Conservation (phyloP, 1,284 basidiomycete species). For the Puccinia novopanici region DNA sequence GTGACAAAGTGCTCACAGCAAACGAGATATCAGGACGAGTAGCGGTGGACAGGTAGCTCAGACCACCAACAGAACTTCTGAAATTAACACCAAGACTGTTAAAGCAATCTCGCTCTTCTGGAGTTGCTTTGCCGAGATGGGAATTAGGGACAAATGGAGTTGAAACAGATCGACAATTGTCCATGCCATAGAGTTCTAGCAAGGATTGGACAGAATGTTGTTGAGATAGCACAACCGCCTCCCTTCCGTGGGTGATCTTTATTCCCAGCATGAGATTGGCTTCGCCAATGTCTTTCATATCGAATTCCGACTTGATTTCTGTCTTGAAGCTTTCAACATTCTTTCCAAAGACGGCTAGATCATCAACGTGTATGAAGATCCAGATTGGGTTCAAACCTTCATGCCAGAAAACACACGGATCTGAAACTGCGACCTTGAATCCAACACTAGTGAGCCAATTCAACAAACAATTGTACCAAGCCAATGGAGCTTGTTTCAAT, state of each 20-base stretch:
- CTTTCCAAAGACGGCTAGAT: slow-evolving; percentile 5
- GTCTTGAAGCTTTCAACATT: not conserved
- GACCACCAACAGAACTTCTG: not conserved
- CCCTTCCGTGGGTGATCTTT: not conserved
- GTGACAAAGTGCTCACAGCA: slow-evolving; percentile 4
- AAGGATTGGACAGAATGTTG: not conserved
- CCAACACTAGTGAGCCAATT: not conserved
- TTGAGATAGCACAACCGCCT: not conserved
- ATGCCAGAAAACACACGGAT: not conserved
- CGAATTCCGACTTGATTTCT: not conserved
- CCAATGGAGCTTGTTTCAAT: not conserved
- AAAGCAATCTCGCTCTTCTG: not conserved
- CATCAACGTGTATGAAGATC: slow-evolving; percentile 12
- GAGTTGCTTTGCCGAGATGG: not conserved
- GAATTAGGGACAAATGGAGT: slow-evolving; percentile 6
- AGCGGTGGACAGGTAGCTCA: not conserved
- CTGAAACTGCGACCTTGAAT: not conserved
- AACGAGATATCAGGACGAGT: slow-evolving; percentile 16
- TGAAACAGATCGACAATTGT: not conserved
- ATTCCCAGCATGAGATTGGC: not conserved
- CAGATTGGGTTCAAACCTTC: slow-evolving; percentile 13
- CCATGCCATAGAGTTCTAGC: slow-evolving; percentile 7
- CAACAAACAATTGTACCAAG: not conserved
- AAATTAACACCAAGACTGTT: slow-evolving; percentile 13
- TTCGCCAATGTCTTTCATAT: not conserved